A percentile compares a stretch with the other conserved stretches of the same genome.
Conservation (phyloP, 352 stramenopile genomes). For the Phytophthora pisi region DNA sequence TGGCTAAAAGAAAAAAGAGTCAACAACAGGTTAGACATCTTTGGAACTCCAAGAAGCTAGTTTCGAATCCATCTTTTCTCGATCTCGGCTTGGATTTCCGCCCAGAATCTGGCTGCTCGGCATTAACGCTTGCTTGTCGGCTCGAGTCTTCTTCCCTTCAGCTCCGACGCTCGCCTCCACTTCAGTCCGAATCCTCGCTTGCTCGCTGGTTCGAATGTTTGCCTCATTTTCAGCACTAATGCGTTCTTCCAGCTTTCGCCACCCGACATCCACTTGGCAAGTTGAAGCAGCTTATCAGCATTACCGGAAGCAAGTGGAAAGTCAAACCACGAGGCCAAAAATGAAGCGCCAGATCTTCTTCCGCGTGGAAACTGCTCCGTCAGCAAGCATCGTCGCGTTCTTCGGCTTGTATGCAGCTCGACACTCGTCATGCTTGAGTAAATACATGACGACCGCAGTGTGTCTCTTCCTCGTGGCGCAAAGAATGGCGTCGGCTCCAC, state of each 20-base stretch:
- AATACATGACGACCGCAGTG: neutral
- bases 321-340: conserved; percentile 1
- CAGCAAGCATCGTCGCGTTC: neutral
- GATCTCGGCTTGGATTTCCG: conserved; percentile 8
- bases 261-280: neutral
- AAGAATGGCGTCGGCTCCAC: conserved; percentile 7
- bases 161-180: conserved; percentile 2
- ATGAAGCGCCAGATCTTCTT: neutral
- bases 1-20: too few species aligned
- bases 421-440: conserved; percentile 16
- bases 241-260: conserved; percentile 4
- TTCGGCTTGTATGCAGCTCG: conserved; percentile 10
- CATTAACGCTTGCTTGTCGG: neutral
- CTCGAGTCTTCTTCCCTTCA: conserved; percentile 2
- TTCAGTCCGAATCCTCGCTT: conserved; percentile 12
- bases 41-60: too few species aligned
- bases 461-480: conserved; percentile 13
- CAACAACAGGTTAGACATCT: too few species aligned
- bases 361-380: neutral
- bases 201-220: conserved; percentile 9
- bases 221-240: conserved; percentile 20
- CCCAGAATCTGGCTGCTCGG: conserved; percentile 6
- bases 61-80: conserved; percentile 2
- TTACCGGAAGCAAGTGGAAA: conserved; percentile 1
- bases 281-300: neutral